Conservation (phyloP, 78 protist genomes). For the Dictyostelium purpureum region DNA sequence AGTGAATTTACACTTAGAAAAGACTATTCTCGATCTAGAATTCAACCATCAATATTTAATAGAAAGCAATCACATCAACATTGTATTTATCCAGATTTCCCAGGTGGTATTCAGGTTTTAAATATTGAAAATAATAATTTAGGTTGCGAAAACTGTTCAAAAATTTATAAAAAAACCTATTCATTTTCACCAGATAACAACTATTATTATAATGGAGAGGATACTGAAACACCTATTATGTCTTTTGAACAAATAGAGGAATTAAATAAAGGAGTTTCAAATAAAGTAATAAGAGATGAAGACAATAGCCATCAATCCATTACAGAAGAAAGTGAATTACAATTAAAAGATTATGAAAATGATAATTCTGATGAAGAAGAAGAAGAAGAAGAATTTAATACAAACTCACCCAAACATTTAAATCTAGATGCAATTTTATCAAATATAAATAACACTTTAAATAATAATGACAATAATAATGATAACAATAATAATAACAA, state of each 20-base stretch:
- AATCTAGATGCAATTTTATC: too few relatives aligned
- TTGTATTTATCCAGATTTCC: slow-evolving; percentile 3
- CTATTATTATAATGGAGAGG: neutral
- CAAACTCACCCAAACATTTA: too few relatives aligned
- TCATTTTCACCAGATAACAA: neutral
- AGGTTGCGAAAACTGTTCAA: slow-evolving; percentile 14
- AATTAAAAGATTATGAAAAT: too few relatives aligned
- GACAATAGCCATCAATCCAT: neutral
- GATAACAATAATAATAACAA: neutral
- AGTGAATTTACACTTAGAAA: neutral
- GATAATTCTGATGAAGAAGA: neutral
- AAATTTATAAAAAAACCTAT: neutral
- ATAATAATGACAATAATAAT: neutral
- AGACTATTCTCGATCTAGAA: neutral
- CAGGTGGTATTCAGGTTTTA: neutral
- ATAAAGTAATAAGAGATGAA: neutral
- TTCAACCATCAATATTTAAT: neutral
- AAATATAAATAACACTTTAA: neutral
- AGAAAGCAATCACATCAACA: neutral
- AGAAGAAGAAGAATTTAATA: neutral
- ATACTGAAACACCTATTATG: neutral
- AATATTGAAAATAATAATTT: slow-evolving; percentile 4
- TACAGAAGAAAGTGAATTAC: neutral
- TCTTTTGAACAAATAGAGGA: too few relatives aligned
- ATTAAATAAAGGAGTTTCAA: too few relatives aligned